Evolutionary conservation across 2,329 filamentous ascomycete species (phyloP), one percentile per base, ranked within the genome.

Genomic region (Eutypa lata): DNA sequence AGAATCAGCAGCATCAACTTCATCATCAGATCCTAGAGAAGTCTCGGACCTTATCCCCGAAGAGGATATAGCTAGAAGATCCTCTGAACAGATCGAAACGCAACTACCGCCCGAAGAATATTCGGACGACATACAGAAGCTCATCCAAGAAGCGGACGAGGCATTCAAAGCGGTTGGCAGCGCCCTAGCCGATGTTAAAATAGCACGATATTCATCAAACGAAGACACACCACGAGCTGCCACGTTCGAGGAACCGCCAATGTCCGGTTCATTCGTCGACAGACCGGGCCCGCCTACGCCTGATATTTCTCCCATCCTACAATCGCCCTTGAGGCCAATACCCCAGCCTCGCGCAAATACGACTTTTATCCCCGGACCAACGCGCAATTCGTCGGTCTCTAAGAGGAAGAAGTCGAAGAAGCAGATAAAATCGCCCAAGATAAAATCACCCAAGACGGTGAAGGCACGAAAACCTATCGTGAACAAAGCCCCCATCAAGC

Each of bases 101-200:
- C 58, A 47, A 33, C 55, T 46, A 47, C 57, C 55, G 33, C 50
- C 54, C 21, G 55, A 56, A 10, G 55, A 58, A 57, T 35, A 70
- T 58, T 70, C 69, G 13, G 66, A 73, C 38, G 71, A 71, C 52
- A 66, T 78, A 3, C 70, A 76, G 49, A 68, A 75, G 55, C 69
- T 82, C 55, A 76, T 79, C 46, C 67, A 69, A 55, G 73, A 81
- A 59, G 74, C 77, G 3, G 77, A 82, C 54, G 71, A 76, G 52
- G 76, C 78, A 26, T 81, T 81, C 64, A 71, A 73, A 61, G 71
- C 73, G 13, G 72, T 77, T 22, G 74, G 71, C 2, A 67, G 64
- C 48, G 71, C 72, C 18, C 64, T 80, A 38, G 67, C 67, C 35
- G 69, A 77, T 49, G 69, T 71, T 18, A 66, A 66, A 52, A 53